Conservation (phyloP, 1,284 basidiomycete species). For the Porogramme epimiltina region DNA sequence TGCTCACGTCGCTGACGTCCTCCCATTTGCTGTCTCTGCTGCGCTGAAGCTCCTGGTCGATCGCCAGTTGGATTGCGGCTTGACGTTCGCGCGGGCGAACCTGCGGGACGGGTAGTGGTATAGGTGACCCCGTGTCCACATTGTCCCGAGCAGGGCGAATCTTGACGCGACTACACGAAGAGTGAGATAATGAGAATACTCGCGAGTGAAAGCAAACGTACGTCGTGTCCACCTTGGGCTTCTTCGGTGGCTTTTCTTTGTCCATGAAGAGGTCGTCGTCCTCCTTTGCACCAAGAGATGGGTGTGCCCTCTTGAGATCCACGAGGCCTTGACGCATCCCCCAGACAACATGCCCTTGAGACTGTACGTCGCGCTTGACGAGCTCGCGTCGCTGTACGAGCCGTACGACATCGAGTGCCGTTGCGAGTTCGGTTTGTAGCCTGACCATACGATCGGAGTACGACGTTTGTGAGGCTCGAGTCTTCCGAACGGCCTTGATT, state of each 20-base stretch:
- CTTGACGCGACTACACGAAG: conserved; percentile 34
- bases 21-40: conserved; percentile 87
- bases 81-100: conserved; percentile 71
- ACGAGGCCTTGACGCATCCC: conserved; percentile 76
- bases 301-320: conserved; percentile 81
- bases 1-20: conserved; percentile 75
- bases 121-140: conserved; percentile 45
- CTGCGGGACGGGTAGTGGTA: conserved; percentile 45
- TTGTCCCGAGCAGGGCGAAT: conserved; percentile 41
- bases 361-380: conserved; percentile 67
- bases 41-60: conserved; percentile 68
- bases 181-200: not conserved
- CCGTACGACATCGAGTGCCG: conserved; percentile 74
- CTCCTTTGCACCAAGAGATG: conserved; percentile 64
- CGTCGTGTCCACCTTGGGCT: conserved; percentile 46
- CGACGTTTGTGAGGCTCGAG: conserved; percentile 85
- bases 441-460: conserved; percentile 88
- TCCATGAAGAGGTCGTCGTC: conserved; percentile 86
- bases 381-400: conserved; percentile 73
- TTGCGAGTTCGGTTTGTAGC: conserved; percentile 76
- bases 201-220: conserved; percentile 33
- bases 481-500: conserved; percentile 93
- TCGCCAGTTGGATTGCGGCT: conserved; percentile 58
- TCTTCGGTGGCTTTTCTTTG: conserved; percentile 70
- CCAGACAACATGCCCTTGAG: conserved; percentile 72